Conservation (phyloP, 1,284 basidiomycete genomes). For the Trichosporon sp. region DNA sequence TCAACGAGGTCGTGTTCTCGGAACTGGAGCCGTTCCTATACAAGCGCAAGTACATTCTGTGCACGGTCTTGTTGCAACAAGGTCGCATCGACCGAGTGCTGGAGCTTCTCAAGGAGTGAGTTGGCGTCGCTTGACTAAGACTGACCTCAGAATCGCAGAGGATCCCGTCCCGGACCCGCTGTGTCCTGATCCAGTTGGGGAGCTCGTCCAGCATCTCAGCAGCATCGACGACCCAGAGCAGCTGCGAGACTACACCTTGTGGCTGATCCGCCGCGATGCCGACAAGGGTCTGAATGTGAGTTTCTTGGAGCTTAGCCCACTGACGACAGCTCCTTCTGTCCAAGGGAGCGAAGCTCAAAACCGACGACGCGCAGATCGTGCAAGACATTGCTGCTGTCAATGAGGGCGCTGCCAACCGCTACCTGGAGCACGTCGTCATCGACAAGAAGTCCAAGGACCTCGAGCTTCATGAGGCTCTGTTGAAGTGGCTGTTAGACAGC, state of each 20-base stretch:
- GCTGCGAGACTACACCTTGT: conserved; percentile 73
- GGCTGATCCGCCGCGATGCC: conserved; percentile 72
- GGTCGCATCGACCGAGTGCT: conserved; percentile 67
- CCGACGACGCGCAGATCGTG: conserved; percentile 53
- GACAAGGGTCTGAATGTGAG: conserved; percentile 72
- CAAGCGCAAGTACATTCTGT: conserved; percentile 67
- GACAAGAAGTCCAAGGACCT: conserved; percentile 61
- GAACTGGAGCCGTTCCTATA: conserved; percentile 70
- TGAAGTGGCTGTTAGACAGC: conserved; percentile 42
- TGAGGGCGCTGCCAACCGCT: conserved; percentile 65
- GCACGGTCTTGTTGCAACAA: conserved; percentile 65
- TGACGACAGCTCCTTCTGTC: conserved; percentile 59
- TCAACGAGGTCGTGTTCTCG: conserved; percentile 64
- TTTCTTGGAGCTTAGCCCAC: conserved; percentile 13
- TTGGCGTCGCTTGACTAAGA: conserved; percentile 19
- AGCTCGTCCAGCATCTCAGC: conserved; percentile 68
- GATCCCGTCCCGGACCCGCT: conserved; percentile 68
- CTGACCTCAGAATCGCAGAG: conserved; percentile 66
- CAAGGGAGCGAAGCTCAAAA: conserved; percentile 60
- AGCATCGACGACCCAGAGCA: conserved; percentile 65
- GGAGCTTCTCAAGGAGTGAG: conserved; percentile 71
- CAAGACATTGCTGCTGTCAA: conserved; percentile 50
- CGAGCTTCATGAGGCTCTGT: conserved; percentile 48
- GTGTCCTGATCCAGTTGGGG: conserved; percentile 68
- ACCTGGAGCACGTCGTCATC: conserved; percentile 77